Evolutionary conservation across 164 flowering plant species (phyloP), one percentile per base, ranked within the genome.

Genomic region (Macadamia integrifolia): DNA sequence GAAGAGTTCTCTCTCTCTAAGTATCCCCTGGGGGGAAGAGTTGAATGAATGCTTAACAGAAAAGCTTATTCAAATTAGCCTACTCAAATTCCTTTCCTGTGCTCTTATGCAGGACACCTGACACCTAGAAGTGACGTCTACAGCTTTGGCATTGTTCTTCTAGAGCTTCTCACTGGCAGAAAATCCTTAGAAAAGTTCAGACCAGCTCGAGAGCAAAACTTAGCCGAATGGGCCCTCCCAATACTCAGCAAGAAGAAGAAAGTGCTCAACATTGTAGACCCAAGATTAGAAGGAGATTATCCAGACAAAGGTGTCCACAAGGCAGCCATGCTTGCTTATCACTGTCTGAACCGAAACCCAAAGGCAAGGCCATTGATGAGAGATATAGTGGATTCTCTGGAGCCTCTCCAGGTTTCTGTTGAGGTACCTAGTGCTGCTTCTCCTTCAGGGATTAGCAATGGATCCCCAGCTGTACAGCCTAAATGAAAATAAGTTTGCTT

Each of bases 361-460:
- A 93, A 91, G 75, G 96, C 98, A 1, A 81, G 98, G 79, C 98
- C 97, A 31, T 70, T 93, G 14, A 93, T 89, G 98, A 77, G 98
- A 69, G 98, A 93, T 63, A 84, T 93, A 2, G 98, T 91, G 0
- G 98, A 87, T 53, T 79, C 97, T 46, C 69, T 93, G 78, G 98
- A 91, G 80, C 98, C 97, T 60, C 87, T 93, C 40, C 93, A 87
- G 77, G 72, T 70, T 7, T 13, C 71, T 18, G 58, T 13, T n/a
- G 84, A 85, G 18, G 61, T 48, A 56, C 49, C 75, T 53, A 58
- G n/a, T 43, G 74, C 70, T 11, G 77, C 68, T 49, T 14, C 75
- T 65, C 30, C 68, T 29, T 7, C 76, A n/a, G 78, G 77, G 42
- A 60, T 80, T 65, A 68, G 58, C 42, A 64, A 57, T 23, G 75